phyloP scores from a whole-genome alignment of 768 basidiomycete genomes.

The Podaxis carcinomalis region DNA sequence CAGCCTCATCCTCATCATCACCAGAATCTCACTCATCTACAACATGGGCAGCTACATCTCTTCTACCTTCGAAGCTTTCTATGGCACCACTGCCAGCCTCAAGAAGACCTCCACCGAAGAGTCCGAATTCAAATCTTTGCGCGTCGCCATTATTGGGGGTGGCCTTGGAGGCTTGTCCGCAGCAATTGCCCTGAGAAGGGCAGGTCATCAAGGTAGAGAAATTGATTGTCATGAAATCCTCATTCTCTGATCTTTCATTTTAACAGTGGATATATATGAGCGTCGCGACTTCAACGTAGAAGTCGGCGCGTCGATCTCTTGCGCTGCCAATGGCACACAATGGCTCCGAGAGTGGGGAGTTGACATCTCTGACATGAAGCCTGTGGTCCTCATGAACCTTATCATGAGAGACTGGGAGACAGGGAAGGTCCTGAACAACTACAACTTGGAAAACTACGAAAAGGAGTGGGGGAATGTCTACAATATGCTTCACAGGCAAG shows the following conservation, averaged over 20 bases:
- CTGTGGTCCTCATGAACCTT: conserved; percentile 26
- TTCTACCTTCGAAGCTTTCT: neutral
- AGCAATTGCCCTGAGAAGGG: conserved; percentile 24
- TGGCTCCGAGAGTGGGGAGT: conserved; percentile 30
- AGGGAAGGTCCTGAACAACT: conserved; percentile 25
- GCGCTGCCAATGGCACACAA: conserved; percentile 29
- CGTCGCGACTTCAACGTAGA: conserved; percentile 26
- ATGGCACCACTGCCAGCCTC: neutral
- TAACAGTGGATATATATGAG: conserved; percentile 23
- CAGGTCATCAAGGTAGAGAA: conserved; percentile 21
- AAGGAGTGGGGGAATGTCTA: conserved; percentile 26
- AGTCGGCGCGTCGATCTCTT: conserved; percentile 29
- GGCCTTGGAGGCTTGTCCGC: conserved; percentile 18
- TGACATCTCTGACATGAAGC: conserved; percentile 25
- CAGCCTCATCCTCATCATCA: neutral
- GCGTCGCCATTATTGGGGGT: conserved; percentile 18
- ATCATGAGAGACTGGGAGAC: conserved; percentile 32
- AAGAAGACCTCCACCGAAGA: no score
- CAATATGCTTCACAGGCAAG: conserved; percentile 29
- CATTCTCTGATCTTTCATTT: neutral
- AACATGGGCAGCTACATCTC: neutral
- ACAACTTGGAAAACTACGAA: conserved; percentile 26
- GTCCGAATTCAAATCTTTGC: conserved; percentile 14
- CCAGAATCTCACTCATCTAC: neutral
- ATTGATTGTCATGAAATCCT: neutral